phyloP scores from a whole-genome alignment of 306 rosid species.

The Herpetospermum pedunculosum region DNA sequence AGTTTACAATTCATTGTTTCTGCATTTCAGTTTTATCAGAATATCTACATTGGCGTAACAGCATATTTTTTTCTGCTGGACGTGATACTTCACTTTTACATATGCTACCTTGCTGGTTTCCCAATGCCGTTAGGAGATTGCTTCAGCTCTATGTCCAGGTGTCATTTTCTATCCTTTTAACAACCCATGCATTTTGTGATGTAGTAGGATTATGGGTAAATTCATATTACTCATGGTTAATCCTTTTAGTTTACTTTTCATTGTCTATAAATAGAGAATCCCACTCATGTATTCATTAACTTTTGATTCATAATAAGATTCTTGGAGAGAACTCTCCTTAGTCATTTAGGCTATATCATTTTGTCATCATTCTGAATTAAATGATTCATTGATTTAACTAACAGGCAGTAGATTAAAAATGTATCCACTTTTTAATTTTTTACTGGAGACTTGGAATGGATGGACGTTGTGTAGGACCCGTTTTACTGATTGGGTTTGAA shows the following conservation, averaged over 20 bases:
- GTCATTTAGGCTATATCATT: no score
- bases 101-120: conserved; percentile 97
- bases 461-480: neutral
- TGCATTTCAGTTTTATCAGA: conserved; percentile 52
- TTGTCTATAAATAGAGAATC: no score
- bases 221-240: no score
- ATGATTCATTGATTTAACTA: neutral
- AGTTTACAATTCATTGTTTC: neutral
- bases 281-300: no score
- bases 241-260: no score
- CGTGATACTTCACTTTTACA: conserved; percentile 84
- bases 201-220: no score
- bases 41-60: conserved; percentile 76
- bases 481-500: neutral
- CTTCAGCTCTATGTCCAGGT: conserved; percentile 90
- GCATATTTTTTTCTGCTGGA: conserved; percentile 71
- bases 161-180: conserved; percentile 14
- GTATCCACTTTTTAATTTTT: neutral
- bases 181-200: conserved; percentile 8
- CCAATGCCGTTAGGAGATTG: conserved; percentile 72
- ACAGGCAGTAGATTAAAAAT: neutral
- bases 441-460: neutral
- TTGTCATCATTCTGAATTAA: conserved; percentile 4
- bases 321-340: no score
- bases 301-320: no score